A percentile compares a stretch with the other conserved stretches of the same genome.
Evolutionary conservation across 225 moss, liverwort and hornwort genomes (phyloP).

Genomic region (Pseudoscleropodium purum): DNA sequence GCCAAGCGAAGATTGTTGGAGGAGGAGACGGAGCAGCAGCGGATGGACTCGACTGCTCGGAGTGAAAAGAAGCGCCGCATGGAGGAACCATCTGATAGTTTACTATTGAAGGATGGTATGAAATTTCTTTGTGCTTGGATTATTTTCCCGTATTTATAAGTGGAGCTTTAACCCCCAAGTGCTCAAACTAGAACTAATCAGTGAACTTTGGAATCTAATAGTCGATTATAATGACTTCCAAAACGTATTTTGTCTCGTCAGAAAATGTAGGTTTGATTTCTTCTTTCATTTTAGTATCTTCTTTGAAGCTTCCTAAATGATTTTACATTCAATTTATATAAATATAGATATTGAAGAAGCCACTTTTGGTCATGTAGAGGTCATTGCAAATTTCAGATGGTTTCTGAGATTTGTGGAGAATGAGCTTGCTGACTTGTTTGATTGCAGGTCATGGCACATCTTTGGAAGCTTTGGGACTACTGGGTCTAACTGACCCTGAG

Average conservation of each 20-base stretch:
- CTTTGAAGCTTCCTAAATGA: background rate
- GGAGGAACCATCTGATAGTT: conserved; percentile 55
- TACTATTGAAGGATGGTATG: conserved; percentile 74
- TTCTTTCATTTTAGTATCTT: background rate
- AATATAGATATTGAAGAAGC: background rate
- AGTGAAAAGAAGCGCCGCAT: conserved; percentile 74
- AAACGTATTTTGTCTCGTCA: background rate
- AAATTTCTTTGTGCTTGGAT: background rate
- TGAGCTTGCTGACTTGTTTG: background rate
- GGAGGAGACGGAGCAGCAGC: conserved; percentile 85
- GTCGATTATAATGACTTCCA: background rate
- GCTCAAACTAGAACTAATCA: background rate
- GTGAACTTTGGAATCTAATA: background rate
- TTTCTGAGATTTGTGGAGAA: background rate
- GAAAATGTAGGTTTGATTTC: background rate
- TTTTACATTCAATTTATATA: no score
- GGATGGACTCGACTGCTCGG: conserved; percentile 61
- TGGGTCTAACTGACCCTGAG: conserved; percentile 74
- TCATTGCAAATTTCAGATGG: background rate
- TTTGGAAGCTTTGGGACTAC: conserved; percentile 65
- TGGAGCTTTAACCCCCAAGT: background rate
- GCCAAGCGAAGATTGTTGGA: conserved; percentile 75
- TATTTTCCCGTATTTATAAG: background rate
- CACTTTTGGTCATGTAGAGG: background rate
- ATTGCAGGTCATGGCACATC: conserved; percentile 47